phyloP scores from a whole-genome alignment of 2,329 filamentous ascomycete genomes.

The Leptographium radiaticola region DNA sequence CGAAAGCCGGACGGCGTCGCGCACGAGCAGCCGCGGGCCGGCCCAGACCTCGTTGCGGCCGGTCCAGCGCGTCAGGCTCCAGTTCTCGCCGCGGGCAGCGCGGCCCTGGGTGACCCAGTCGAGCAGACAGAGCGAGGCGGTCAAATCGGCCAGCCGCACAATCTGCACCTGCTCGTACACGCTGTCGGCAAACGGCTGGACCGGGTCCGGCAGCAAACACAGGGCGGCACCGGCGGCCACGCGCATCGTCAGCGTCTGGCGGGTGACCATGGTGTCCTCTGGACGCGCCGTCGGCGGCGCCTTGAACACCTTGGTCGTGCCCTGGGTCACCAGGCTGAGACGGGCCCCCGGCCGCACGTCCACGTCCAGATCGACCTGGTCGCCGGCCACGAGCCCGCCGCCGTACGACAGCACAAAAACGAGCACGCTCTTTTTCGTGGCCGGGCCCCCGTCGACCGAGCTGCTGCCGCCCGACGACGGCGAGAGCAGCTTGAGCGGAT shows the following conservation, averaged over 20 bases:
- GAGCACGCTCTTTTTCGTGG: constrained; percentile 49
- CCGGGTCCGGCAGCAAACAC: constrained; percentile 74
- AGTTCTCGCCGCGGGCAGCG: constrained; percentile 73
- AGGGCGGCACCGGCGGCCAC: constrained; percentile 40
- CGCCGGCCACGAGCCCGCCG: constrained; percentile 80
- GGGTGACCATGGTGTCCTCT: constrained; percentile 31
- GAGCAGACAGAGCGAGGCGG: constrained; percentile 56
- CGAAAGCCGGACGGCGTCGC: constrained; percentile 65
- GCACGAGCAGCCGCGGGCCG: constrained; percentile 52
- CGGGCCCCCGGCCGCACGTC: constrained; percentile 50
- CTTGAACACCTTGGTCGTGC: constrained; percentile 94
- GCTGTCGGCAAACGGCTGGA: constrained; percentile 78
- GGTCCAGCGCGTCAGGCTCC: constrained; percentile 68
- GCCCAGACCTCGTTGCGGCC: constrained; percentile 81
- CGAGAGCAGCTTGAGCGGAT: constrained; percentile 86
- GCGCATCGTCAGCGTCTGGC: constrained; percentile 39
- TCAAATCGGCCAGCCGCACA: constrained; percentile 45
- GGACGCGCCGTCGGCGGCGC: constrained; percentile 28
- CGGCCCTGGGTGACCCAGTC: constrained; percentile 94
- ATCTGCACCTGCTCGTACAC: constrained; percentile 75
- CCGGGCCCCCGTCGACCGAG: background rate
- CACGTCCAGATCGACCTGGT: constrained; percentile 63
- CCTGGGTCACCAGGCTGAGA: constrained; percentile 56
- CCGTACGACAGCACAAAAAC: constrained; percentile 91
- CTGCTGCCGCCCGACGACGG: constrained; percentile 32